A percentile compares a stretch with the other conserved stretches of the same genome.
phyloP scores from a whole-genome alignment of 352 stramenopile species.

The Phytophthora citrophthora region DNA sequence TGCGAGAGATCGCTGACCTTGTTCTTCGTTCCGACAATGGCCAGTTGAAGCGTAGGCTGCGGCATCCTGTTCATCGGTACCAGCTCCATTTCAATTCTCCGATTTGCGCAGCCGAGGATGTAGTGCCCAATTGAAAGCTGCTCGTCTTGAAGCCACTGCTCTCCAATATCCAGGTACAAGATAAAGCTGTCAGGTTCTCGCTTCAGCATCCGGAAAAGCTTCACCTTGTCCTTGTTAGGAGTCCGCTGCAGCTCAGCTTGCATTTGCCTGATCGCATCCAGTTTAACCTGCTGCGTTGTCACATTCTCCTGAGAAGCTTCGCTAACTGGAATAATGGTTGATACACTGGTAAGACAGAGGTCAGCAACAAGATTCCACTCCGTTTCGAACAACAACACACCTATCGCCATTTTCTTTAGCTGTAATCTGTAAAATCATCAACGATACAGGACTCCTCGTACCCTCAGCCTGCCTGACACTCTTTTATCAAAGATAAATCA shows the following conservation, averaged over 20 bases:
- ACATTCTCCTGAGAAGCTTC: conserved; percentile 41
- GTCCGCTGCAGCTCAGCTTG: conserved; percentile 30
- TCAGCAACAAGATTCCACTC: too few species aligned
- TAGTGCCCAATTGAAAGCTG: conserved; percentile 51
- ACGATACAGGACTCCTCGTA: conserved; percentile 15
- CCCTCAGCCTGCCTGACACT: conserved; percentile 17
- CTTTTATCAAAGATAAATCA: conserved; percentile 22
- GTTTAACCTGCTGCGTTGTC: conserved; percentile 61
- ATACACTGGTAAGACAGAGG: conserved; percentile 15
- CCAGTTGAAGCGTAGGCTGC: conserved; percentile 62
- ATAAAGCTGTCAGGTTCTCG: conserved; percentile 60
- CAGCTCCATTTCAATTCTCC: conserved; percentile 43
- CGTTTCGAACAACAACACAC: conserved; percentile 13
- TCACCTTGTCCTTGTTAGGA: conserved; percentile 9
- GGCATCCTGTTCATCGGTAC: conserved; percentile 62
- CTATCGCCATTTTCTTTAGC: conserved; percentile 36
- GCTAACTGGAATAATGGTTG: conserved; percentile 48
- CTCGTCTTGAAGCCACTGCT: conserved; percentile 68
- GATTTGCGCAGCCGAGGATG: conserved; percentile 35
- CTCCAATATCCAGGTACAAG: conserved; percentile 40
- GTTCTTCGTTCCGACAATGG: conserved; percentile 70
- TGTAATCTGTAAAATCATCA: conserved; percentile 46
- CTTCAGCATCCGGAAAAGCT: conserved; percentile 17
- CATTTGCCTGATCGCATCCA: conserved; percentile 62
- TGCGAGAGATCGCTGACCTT: conserved; percentile 84